phyloP scores from a whole-genome alignment of 2,329 filamentous ascomycete species.

The Aspergillus sp. region DNA sequence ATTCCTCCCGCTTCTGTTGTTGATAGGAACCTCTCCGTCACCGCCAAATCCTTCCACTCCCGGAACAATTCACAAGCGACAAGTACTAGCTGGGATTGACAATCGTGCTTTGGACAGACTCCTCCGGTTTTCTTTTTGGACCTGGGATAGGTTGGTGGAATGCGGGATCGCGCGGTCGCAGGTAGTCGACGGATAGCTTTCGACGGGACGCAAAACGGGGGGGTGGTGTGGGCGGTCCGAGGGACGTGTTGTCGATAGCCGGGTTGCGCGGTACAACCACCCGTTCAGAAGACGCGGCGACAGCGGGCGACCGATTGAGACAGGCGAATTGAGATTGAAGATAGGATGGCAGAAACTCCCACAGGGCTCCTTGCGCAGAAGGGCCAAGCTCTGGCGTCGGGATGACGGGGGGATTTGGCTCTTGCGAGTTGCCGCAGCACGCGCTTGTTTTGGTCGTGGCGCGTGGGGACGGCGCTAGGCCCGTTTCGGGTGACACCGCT shows the following conservation, averaged over 20 bases:
- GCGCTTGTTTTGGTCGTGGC: slow-evolving; percentile 46
- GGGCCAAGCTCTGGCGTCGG: slow-evolving; percentile 18
- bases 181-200: background rate
- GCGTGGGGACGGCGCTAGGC: slow-evolving; percentile 40
- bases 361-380: slow-evolving; percentile 22
- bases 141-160: background rate
- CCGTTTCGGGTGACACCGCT: slow-evolving; percentile 26
- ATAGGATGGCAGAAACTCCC: slow-evolving; percentile 6
- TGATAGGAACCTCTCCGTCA: background rate
- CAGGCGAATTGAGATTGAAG: background rate
- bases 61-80: background rate
- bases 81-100: background rate
- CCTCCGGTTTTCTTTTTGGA: background rate
- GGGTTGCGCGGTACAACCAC: slow-evolving; percentile 17
- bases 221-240: slow-evolving; percentile 1
- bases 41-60: background rate
- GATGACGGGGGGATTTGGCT: slow-evolving; percentile 23
- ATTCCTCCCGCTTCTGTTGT: background rate
- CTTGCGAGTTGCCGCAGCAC: slow-evolving; percentile 30
- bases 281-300: slow-evolving; percentile 10
- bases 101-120: background rate
- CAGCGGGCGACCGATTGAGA: slow-evolving; percentile 10
- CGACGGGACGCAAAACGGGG: slow-evolving; percentile 3
- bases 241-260: slow-evolving; percentile 8
- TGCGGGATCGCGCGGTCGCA: slow-evolving; percentile 11